Percentiles rank a stretch among this genome's conserved stretches.
These are phyloP conservation scores for Senecio squalidus DNA, from an alignment of 140 eudicot species.

Conservation along the genomic window DNA sequence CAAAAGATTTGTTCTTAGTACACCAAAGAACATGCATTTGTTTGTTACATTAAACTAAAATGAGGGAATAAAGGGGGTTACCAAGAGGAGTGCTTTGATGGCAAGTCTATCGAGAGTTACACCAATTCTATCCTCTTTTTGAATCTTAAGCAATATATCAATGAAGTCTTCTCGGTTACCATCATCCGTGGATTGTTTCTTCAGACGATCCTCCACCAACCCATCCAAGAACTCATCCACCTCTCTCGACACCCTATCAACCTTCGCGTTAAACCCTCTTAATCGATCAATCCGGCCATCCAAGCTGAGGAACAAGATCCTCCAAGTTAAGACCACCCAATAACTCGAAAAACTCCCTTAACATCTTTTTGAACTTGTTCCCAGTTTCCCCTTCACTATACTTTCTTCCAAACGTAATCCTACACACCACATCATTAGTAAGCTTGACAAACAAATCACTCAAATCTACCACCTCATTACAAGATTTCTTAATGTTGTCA, in stretches of 20 bases:
- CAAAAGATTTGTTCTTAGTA: no score
- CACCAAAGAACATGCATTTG: no score
- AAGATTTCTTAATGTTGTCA: slow-evolving; percentile 17
- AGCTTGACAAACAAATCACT: slow-evolving; percentile 36
- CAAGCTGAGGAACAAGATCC: slow-evolving; percentile 36
- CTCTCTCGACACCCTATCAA: slow-evolving; percentile 26
- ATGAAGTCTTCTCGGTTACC: slow-evolving; percentile 19
- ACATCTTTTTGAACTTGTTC: slow-evolving; percentile 19
- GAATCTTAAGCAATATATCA: slow-evolving; percentile 18
- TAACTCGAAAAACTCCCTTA: slow-evolving; percentile 25
- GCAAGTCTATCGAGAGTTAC: slow-evolving; percentile 4
- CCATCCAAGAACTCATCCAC: slow-evolving; percentile 34
- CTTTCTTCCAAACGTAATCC: slow-evolving; percentile 46
- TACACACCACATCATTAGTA: slow-evolving; percentile 39
- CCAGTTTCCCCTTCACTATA: slow-evolving; percentile 37
- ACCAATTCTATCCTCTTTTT: slow-evolving; percentile 14
- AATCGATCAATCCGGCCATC: slow-evolving; percentile 39
- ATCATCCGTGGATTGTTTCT: neutral
- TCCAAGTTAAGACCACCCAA: slow-evolving; percentile 31
- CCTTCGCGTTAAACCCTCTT: slow-evolving; percentile 32
- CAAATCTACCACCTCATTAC: slow-evolving; percentile 30
- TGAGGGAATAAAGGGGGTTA: slow-evolving; percentile 6
- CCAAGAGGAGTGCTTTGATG: slow-evolving; percentile 36
- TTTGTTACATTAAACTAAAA: no score
- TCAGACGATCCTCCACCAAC: slow-evolving; percentile 35